phyloP scores from a whole-genome alignment of 495 filamentous ascomycete species.

The Penicillium desertorum region DNA sequence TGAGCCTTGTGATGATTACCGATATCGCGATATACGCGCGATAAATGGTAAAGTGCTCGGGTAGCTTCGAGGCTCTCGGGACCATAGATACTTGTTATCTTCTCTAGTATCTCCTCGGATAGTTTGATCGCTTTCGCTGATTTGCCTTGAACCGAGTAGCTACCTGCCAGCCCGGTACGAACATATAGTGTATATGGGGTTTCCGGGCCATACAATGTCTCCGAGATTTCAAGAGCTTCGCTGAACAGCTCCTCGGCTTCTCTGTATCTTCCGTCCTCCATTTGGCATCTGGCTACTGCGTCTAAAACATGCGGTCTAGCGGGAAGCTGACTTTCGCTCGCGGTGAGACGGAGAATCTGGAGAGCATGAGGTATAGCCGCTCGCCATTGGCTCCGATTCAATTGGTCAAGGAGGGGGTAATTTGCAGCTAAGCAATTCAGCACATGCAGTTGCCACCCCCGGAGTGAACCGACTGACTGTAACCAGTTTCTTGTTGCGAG shows the following conservation, averaged over 20 bases:
- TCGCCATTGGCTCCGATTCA: conserved; percentile 26
- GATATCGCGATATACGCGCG: background rate
- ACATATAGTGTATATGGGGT: background rate
- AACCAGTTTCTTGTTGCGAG: conserved; percentile 39
- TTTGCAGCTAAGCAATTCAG: conserved; percentile 13
- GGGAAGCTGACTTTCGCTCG: background rate
- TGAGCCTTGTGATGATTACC: conserved; percentile 1
- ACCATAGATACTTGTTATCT: background rate
- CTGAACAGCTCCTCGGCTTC: conserved; percentile 19
- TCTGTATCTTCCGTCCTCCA: conserved; percentile 17
- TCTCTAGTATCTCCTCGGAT: background rate
- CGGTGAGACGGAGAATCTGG: conserved; percentile 10
- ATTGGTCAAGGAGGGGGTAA: conserved; percentile 24
- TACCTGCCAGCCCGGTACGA: conserved; percentile 7
- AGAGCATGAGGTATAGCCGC: conserved; percentile 38
- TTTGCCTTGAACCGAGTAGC: conserved; percentile 5
- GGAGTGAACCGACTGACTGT: conserved; percentile 1
- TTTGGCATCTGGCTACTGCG: conserved; percentile 4
- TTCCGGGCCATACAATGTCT: conserved; percentile 20
- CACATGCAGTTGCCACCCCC: conserved; percentile 13
- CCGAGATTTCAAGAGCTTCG: conserved; percentile 17
- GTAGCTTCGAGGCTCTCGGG: background rate
- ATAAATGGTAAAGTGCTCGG: background rate
- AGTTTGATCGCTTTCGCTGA: background rate
- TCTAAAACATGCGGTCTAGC: background rate